Conservation (phyloP, 2,329 filamentous ascomycete genomes). For the Fusarium buxicola region DNA sequence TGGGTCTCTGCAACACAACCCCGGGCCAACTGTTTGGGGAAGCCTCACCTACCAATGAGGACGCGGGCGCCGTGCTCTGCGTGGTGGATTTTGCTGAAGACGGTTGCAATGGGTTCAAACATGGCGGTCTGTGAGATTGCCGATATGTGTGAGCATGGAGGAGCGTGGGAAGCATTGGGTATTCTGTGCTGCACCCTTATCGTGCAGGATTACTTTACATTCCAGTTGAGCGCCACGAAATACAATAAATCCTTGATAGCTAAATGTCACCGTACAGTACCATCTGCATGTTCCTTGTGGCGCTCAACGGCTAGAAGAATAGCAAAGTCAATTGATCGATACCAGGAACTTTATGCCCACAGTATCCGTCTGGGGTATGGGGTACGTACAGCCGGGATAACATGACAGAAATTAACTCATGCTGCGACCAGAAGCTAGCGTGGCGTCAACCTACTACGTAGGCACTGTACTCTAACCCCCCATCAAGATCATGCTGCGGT, state of each 20-base stretch:
- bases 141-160: constrained; percentile 6
- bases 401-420: neutral
- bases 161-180: constrained; percentile 4
- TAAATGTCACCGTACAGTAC: neutral
- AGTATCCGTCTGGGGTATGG: constrained; percentile 8
- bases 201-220: neutral
- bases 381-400: neutral
- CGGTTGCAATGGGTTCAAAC: neutral
- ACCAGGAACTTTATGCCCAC: constrained; percentile 4
- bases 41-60: constrained; percentile 1
- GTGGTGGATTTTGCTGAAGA: constrained; percentile 17
- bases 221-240: neutral
- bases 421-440: constrained; percentile 13
- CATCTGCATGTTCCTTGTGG: constrained; percentile 2
- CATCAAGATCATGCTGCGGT: constrained; percentile 10
- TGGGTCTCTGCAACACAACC: constrained; percentile 5
- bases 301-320: neutral
- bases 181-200: constrained; percentile 15
- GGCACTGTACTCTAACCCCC: constrained; percentile 18
- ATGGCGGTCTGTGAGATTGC: constrained; percentile 17
- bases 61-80: neutral
- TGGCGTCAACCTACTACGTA: constrained; percentile 15
- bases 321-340: constrained; percentile 5
- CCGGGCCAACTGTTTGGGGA: constrained; percentile 2
- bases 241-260: neutral